These are phyloP conservation scores for Verticillium isaacii DNA, from an alignment of 2,329 filamentous ascomycete species.

Conservation along the genomic window DNA sequence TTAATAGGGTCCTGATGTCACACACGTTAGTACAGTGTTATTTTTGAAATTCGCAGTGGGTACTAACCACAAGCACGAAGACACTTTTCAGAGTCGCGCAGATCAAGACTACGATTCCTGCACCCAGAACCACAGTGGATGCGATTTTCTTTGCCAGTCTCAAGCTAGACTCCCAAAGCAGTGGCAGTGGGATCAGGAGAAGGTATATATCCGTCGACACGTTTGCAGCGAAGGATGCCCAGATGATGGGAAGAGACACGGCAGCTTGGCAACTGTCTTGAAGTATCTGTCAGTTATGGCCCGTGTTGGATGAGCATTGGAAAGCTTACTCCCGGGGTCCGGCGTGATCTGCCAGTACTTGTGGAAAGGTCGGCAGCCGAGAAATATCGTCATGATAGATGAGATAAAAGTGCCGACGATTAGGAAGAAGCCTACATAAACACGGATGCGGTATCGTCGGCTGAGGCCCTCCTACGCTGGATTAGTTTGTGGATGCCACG, in stretches of 20 bases:
- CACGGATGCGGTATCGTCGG: slow-evolving; percentile 32
- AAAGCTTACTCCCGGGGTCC: slow-evolving; percentile 45
- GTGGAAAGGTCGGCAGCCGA: slow-evolving; percentile 46
- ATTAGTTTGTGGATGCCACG: neutral
- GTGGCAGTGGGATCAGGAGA: slow-evolving; percentile 13
- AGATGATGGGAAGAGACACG: slow-evolving; percentile 12
- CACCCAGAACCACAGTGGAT: slow-evolving; percentile 25
- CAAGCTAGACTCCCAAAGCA: slow-evolving; percentile 18
- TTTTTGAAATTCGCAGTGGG: slow-evolving; percentile 3
- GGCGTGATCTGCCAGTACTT: slow-evolving; percentile 57
- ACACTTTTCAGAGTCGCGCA: slow-evolving; percentile 28
- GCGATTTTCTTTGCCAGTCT: slow-evolving; percentile 27
- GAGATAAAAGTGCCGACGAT: slow-evolving; percentile 43
- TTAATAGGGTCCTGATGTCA: slow-evolving; percentile 30
- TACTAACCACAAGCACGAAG: slow-evolving; percentile 21
- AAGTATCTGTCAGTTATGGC: neutral
- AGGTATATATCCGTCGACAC: slow-evolving; percentile 15
- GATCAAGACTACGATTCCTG: slow-evolving; percentile 28
- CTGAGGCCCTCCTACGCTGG: slow-evolving; percentile 17
- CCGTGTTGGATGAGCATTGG: neutral
- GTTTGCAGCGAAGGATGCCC: slow-evolving; percentile 12
- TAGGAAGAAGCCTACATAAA: slow-evolving; percentile 45
- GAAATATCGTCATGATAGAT: slow-evolving; percentile 44
- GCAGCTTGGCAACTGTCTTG: slow-evolving; percentile 13
- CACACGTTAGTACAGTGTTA: neutral